Percentiles rank a stretch among this genome's conserved stretches.
Evolutionary conservation across 1,284 basidiomycete genomes (phyloP).

Genomic region (Ustilago crameri): DNA sequence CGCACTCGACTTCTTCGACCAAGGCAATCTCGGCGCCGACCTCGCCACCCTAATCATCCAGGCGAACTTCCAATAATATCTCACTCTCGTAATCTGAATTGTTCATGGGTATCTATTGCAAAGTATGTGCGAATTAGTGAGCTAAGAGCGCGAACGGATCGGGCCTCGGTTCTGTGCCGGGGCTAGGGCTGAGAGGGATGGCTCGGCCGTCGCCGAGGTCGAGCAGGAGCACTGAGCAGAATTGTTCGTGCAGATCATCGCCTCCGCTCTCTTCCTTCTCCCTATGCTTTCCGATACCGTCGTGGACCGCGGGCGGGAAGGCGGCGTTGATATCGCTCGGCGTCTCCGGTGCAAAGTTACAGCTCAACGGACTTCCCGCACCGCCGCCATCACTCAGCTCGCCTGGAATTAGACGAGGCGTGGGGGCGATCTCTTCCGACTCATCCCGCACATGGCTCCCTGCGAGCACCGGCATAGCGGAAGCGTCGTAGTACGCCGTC

Average conservation of each 20-base stretch:
- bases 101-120: too few relatives aligned
- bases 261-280: background rate
- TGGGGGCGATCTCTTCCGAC: conserved; percentile 4
- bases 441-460: conserved; percentile 15
- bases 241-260: conserved; percentile 28
- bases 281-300: background rate
- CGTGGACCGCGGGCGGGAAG: conserved; percentile 4
- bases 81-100: background rate
- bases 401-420: conserved; percentile 1
- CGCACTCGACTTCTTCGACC: conserved; percentile 54
- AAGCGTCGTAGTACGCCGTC: conserved; percentile 29
- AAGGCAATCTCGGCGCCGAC: conserved; percentile 26
- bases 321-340: conserved; percentile 8
- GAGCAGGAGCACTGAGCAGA: conserved; percentile 29
- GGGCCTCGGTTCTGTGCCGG: background rate
- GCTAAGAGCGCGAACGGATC: conserved; percentile 22
- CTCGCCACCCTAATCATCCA: conserved; percentile 41
- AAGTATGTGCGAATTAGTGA: conserved; percentile 1
- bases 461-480: conserved; percentile 10
- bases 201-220: conserved; percentile 36
- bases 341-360: conserved; percentile 26
- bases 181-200: conserved; percentile 26
- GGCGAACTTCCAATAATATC: conserved; percentile 45
- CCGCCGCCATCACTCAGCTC: conserved; percentile 14
- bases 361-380: conserved; percentile 3